Conservation (phyloP, 805 yeast genomes). For the Helenozyma baotianmanensis region DNA sequence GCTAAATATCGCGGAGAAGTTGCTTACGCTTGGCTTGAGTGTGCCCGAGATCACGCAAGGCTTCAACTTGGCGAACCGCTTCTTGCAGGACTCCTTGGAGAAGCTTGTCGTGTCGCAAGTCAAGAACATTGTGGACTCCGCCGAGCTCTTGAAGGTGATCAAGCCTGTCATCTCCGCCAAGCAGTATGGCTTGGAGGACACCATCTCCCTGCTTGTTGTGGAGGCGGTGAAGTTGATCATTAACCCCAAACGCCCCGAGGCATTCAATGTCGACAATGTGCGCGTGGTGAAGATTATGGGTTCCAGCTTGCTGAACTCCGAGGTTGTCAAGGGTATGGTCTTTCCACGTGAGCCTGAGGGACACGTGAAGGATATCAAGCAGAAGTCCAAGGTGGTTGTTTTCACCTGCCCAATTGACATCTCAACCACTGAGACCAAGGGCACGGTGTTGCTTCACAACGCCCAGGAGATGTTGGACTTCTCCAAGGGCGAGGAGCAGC, state of each 20-base stretch:
- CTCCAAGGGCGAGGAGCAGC: slow-evolving; percentile 93
- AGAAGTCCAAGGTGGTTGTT: slow-evolving; percentile 79
- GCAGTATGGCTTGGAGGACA: slow-evolving; percentile 84
- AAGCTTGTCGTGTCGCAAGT: slow-evolving; percentile 57
- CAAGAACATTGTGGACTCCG: slow-evolving; percentile 49
- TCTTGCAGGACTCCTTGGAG: slow-evolving; percentile 65
- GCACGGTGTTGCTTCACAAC: slow-evolving; percentile 91
- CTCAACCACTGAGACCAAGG: slow-evolving; percentile 96
- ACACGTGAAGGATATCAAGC: slow-evolving; percentile 56
- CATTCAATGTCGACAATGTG: slow-evolving; percentile 87
- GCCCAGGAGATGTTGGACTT: slow-evolving; percentile 97
- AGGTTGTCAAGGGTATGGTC: slow-evolving; percentile 94
- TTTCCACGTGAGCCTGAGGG: slow-evolving; percentile 98
- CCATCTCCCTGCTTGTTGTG: slow-evolving; percentile 70
- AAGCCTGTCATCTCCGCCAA: slow-evolving; percentile 89
- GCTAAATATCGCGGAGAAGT: slow-evolving; percentile 78
- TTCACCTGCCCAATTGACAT: slow-evolving; percentile 93
- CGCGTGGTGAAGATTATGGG: slow-evolving; percentile 98
- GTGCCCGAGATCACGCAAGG: slow-evolving; percentile 94
- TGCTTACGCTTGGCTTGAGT: slow-evolving; percentile 78
- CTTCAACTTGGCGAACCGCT: slow-evolving; percentile 79
- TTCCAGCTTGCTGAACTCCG: slow-evolving; percentile 63
- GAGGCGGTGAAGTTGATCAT: slow-evolving; percentile 76
- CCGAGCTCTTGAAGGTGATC: slow-evolving; percentile 65
- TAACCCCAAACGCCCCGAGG: slow-evolving; percentile 59